phyloP scores from a whole-genome alignment of 345 rosid species.

The Excoecaria cochinchinensis region DNA sequence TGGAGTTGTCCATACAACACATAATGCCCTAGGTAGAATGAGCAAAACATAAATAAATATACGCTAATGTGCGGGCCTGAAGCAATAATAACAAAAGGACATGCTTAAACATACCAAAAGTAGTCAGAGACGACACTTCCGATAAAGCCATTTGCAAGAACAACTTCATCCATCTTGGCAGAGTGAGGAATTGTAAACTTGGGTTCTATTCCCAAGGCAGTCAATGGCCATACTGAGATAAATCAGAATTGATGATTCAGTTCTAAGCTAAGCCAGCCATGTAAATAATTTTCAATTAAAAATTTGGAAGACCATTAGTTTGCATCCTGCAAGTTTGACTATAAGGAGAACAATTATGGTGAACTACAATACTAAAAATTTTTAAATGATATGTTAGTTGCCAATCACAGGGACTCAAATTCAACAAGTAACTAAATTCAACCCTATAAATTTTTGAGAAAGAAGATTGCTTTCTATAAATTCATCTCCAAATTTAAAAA shows the following conservation, averaged over 20 bases:
- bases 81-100: neutral
- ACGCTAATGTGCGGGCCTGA: neutral
- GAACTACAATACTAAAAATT: neutral
- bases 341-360: neutral
- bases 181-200: slow-evolving; percentile 92
- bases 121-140: slow-evolving; percentile 99
- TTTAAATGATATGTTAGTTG: neutral
- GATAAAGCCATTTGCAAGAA: slow-evolving; percentile 84
- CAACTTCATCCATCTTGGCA: slow-evolving; percentile 87
- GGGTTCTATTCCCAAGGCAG: slow-evolving; percentile 96
- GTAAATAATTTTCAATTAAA: neutral
- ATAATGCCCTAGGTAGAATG: slow-evolving; percentile 53
- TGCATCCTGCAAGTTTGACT: too few relatives aligned
- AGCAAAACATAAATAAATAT: neutral
- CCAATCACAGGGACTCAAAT: neutral
- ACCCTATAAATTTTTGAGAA: neutral
- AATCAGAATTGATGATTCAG: slow-evolving; percentile 10
- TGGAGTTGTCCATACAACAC: slow-evolving; percentile 86
- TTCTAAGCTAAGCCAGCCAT: neutral
- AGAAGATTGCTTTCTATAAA: neutral
- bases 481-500: neutral
- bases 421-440: neutral
- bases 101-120: slow-evolving; percentile 56
- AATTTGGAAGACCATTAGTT: neutral
- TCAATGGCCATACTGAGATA: slow-evolving; percentile 86